Conservation (phyloP, 2,329 filamentous ascomycete genomes). For the Pezicula radicicola region DNA sequence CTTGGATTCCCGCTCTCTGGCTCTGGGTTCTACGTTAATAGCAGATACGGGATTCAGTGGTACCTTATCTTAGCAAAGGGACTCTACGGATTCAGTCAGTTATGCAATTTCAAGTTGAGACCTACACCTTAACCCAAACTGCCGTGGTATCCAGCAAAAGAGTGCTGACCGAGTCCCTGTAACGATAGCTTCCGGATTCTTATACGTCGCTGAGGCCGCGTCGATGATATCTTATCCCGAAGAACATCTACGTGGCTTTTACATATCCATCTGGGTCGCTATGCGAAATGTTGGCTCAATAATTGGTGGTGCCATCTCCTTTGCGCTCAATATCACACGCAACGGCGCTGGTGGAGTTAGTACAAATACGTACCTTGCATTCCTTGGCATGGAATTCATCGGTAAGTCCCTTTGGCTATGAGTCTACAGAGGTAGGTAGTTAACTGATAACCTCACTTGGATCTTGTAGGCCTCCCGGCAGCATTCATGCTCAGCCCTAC, state of each 20-base stretch:
- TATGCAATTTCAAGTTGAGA: background rate
- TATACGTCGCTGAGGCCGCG: background rate
- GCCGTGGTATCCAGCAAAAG: background rate
- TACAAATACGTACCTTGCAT: background rate
- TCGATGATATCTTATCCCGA: background rate
- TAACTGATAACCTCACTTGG: background rate
- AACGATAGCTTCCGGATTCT: background rate
- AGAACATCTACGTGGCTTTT: background rate
- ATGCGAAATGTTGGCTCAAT: background rate
- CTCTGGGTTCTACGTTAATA: background rate
- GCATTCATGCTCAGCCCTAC: background rate
- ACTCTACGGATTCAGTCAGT: background rate
- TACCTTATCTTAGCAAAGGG: background rate
- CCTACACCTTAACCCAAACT: too few relatives aligned
- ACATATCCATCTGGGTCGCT: background rate
- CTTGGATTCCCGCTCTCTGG: background rate
- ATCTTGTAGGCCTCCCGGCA: background rate
- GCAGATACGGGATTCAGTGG: background rate
- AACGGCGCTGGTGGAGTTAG: background rate
- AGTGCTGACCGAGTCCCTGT: background rate
- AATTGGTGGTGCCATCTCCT: background rate
- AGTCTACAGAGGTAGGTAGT: background rate
- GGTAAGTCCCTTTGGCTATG: background rate
- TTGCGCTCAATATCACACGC: background rate
- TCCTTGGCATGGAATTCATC: background rate